A percentile compares a stretch with the other conserved stretches of the same genome.
Evolutionary conservation across 2,329 filamentous ascomycete species (phyloP).

Genomic region (Aspergillus ustus): DNA sequence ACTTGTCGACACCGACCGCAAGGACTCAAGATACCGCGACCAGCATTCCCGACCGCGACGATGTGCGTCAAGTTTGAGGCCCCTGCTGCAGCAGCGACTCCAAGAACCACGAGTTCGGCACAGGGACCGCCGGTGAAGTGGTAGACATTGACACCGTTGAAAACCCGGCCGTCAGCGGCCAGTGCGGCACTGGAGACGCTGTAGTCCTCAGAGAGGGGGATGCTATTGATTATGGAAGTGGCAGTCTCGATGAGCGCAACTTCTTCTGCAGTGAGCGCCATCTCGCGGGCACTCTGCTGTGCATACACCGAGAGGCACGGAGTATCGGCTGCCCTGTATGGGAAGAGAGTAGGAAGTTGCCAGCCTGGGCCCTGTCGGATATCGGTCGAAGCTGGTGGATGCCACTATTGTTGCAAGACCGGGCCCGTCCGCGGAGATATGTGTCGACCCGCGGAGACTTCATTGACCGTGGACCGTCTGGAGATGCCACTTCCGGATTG

Average conservation of each 20-base stretch:
- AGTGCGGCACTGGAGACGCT: conserved; percentile 29
- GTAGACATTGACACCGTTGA: conserved; percentile 33
- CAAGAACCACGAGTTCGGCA: conserved; percentile 35
- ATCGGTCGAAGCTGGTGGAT: neutral
- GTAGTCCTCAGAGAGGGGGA: conserved; percentile 29
- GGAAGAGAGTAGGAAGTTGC: neutral
- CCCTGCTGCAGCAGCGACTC: conserved; percentile 30
- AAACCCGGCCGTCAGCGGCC: conserved; percentile 26
- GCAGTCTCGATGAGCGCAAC: conserved; percentile 25
- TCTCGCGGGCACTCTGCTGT: conserved; percentile 22
- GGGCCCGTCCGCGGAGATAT: neutral
- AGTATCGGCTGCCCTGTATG: neutral
- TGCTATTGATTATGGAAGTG: conserved; percentile 25
- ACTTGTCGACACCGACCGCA: conserved; percentile 36
- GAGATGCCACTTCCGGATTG: neutral
- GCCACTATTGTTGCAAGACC: neutral
- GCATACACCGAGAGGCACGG: neutral
- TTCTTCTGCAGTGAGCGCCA: conserved; percentile 22
- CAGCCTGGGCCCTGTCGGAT: no score
- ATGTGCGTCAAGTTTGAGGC: conserved; percentile 28
- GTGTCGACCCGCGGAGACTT: neutral
- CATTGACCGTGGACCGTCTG: no score
- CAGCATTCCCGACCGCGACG: conserved; percentile 30
- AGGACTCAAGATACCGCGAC: conserved; percentile 29
- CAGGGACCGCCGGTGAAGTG: conserved; percentile 36